A percentile compares a stretch with the other conserved stretches of the same genome.
Evolutionary conservation across 371 early-diverging fungal genomes (phyloP).

Genomic region (Saksenaea oblongispora): DNA sequence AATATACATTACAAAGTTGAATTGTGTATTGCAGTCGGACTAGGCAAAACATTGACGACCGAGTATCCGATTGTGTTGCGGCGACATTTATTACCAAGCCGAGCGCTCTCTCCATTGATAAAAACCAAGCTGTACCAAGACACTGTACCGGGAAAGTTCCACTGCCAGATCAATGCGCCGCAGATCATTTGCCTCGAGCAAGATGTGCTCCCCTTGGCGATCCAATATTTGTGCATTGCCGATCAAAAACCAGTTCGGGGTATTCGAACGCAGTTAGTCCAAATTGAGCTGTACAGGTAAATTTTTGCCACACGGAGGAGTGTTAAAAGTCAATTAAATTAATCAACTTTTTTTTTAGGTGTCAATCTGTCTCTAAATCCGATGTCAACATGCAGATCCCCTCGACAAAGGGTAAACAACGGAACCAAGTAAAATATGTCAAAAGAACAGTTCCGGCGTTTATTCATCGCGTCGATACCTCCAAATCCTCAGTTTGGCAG

Average conservation of each 20-base stretch:
- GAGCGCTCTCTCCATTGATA: constrained; percentile 21
- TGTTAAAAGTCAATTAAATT: constrained; percentile 4
- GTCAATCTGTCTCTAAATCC: constrained; percentile 9
- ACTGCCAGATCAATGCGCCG: constrained; percentile 31
- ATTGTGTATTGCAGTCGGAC: constrained; percentile 16
- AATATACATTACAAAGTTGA: constrained; percentile 23
- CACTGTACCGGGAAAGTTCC: constrained; percentile 32
- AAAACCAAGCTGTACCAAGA: constrained; percentile 24
- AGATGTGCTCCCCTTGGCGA: constrained; percentile 15
- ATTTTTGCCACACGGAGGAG: constrained; percentile 6
- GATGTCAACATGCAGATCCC: background rate
- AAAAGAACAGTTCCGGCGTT: constrained; percentile 26
- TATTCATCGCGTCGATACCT: constrained; percentile 17
- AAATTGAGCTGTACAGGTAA: constrained; percentile 31
- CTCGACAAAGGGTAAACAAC: background rate
- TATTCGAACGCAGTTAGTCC: constrained; percentile 27
- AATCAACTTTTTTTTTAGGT: constrained; percentile 8
- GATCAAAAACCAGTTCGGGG: constrained; percentile 30
- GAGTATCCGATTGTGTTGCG: constrained; percentile 24
- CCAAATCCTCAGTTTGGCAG: constrained; percentile 25
- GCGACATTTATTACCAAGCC: constrained; percentile 22
- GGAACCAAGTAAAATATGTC: constrained; percentile 13
- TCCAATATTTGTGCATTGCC: constrained; percentile 30
- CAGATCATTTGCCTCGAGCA: constrained; percentile 30
- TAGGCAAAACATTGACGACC: constrained; percentile 27